Evolutionary conservation across 164 flowering plant genomes (phyloP).

Genomic region (Piper longum): DNA sequence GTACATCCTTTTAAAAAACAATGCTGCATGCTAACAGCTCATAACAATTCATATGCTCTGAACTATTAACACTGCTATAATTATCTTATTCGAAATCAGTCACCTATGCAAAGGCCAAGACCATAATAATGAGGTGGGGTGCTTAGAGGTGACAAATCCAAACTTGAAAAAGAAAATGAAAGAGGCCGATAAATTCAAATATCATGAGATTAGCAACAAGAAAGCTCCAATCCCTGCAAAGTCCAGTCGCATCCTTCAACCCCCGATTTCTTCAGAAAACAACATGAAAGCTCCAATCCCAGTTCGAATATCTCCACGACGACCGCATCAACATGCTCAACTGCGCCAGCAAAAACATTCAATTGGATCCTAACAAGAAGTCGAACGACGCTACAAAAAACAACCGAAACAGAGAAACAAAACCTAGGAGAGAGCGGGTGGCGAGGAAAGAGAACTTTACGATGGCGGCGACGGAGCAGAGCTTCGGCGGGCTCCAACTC

Average conservation of each 20-base stretch:
- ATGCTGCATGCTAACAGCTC: no score
- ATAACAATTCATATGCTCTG: no score
- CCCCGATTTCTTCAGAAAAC: conserved; percentile 44
- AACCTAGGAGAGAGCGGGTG: conserved; percentile 47
- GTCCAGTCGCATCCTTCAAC: conserved; percentile 29
- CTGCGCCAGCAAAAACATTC: conserved; percentile 15
- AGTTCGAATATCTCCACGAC: conserved; percentile 35
- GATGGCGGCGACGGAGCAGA: conserved; percentile 38
- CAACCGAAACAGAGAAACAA: neutral
- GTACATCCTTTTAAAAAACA: no score
- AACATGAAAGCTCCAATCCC: conserved; percentile 46
- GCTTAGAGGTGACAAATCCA: no score
- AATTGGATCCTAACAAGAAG: neutral
- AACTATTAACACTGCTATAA: no score
- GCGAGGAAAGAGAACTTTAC: conserved; percentile 26
- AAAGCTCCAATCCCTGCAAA: conserved; percentile 33
- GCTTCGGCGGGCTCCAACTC: conserved; percentile 45
- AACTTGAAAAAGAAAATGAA: no score
- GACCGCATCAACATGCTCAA: conserved; percentile 44
- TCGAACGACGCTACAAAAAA: neutral
- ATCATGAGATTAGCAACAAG: no score
- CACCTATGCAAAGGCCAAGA: no score
- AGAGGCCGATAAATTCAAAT: no score
- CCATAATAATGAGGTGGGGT: no score
- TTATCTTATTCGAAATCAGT: no score